Evolutionary conservation across 179 eudicot genomes (phyloP).

Genomic region (Beta macrorhiza): DNA sequence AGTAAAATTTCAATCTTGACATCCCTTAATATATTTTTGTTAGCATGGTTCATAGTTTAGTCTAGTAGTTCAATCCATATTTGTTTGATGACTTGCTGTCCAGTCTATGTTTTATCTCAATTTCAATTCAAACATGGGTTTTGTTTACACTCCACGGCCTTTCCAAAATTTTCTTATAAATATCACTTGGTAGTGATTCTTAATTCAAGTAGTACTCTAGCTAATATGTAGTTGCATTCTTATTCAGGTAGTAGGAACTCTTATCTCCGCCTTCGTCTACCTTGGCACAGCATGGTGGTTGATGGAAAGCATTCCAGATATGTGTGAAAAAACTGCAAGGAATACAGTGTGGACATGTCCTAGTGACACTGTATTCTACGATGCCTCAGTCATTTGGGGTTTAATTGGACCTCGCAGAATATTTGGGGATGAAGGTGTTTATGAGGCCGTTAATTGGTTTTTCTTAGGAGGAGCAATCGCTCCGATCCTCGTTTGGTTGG

Average conservation of each 20-base stretch:
- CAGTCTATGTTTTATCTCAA: too few relatives aligned
- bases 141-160: too few relatives aligned
- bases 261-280: constrained; percentile 67
- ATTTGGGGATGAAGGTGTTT: constrained; percentile 73
- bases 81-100: too few relatives aligned
- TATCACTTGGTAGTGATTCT: background rate
- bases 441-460: constrained; percentile 75
- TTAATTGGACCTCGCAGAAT: constrained; percentile 77
- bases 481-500: constrained; percentile 74
- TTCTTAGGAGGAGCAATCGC: constrained; percentile 82
- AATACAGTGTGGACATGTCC: constrained; percentile 86
- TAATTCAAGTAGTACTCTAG: background rate
- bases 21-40: rapidly evolving
- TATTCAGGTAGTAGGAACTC: constrained; percentile 70
- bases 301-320: constrained; percentile 84
- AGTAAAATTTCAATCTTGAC: too few relatives aligned
- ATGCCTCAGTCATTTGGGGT: constrained; percentile 95
- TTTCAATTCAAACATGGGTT: too few relatives aligned
- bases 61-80: too few relatives aligned
- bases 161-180: too few relatives aligned
- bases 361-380: constrained; percentile 76
- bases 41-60: too few relatives aligned
- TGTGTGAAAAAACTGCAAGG: constrained; percentile 52
- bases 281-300: constrained; percentile 92
- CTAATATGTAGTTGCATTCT: background rate